Conservation (phyloP, 306 rosid genomes). For the Luffa acutangula region DNA sequence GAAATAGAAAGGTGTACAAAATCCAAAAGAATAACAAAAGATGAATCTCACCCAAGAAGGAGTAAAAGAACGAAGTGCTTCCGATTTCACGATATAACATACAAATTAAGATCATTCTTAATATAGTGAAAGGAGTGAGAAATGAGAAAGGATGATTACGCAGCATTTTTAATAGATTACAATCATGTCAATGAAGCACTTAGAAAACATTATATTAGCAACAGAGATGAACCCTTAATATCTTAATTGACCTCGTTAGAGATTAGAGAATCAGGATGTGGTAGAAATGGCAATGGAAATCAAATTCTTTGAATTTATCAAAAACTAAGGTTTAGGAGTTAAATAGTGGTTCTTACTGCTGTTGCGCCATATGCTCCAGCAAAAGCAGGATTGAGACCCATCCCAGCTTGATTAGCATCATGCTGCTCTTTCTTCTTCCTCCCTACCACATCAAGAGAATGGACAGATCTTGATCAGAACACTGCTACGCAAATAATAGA, state of each 20-base stretch:
- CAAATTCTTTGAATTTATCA: background rate
- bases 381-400: conserved; percentile 75
- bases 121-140: background rate
- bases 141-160: background rate
- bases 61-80: background rate
- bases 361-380: conserved; percentile 68
- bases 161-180: background rate
- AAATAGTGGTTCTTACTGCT: conserved; percentile 26
- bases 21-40: background rate
- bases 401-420: conserved; percentile 76
- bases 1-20: background rate
- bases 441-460: conserved; percentile 30
- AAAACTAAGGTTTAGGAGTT: background rate
- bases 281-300: background rate
- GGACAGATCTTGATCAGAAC: background rate
- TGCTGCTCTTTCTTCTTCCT: conserved; percentile 85
- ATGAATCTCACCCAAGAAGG: background rate
- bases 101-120: background rate
- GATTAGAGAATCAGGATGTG: background rate
- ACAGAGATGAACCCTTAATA: background rate
- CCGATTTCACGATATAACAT: background rate
- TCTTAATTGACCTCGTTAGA: background rate
- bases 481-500: background rate
- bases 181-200: background rate
- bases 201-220: background rate